A percentile compares a stretch with the other conserved stretches of the same genome.
These are phyloP conservation scores for Ganoderma meredithae DNA, from an alignment of 1,284 basidiomycete genomes.

Conservation along the genomic window DNA sequence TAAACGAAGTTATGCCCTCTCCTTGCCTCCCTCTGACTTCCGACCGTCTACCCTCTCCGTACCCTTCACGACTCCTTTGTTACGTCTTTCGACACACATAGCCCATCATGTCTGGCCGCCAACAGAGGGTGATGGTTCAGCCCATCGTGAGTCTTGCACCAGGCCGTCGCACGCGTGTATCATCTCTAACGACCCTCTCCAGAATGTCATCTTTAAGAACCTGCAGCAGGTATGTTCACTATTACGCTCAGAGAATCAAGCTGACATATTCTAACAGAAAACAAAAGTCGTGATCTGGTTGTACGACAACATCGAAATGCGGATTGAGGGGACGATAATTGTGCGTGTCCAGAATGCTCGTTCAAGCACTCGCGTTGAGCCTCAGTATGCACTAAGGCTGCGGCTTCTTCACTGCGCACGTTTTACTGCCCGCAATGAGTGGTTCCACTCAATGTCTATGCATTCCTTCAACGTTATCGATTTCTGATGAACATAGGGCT, in stretches of 20 bases:
- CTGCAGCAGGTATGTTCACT: constrained; percentile 75
- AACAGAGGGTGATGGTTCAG: constrained; percentile 97
- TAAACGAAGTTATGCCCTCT: constrained; percentile 12
- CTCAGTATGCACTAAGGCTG: constrained; percentile 38
- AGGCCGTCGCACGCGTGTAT: constrained; percentile 22
- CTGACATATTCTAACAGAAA: constrained; percentile 58
- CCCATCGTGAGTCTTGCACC: constrained; percentile 79
- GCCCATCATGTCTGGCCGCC: constrained; percentile 85
- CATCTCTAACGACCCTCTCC: constrained; percentile 24
- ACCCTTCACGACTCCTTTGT: constrained; percentile 23
- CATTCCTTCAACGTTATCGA: neutral
- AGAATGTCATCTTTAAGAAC: constrained; percentile 99
- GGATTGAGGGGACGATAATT: constrained; percentile 96
- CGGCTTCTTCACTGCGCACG: constrained; percentile 31
- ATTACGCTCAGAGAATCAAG: constrained; percentile 14
- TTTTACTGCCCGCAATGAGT: constrained; percentile 30
- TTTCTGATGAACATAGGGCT: neutral
- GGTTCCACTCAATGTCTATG: constrained; percentile 7
- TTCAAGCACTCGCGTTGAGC: constrained; percentile 42
- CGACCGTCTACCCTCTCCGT: constrained; percentile 14
- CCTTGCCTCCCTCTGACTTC: constrained; percentile 7
- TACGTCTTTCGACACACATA: constrained; percentile 33
- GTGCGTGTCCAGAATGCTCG: constrained; percentile 60
- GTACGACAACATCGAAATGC: constrained; percentile 97
- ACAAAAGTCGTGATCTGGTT: constrained; percentile 93